Conservation (phyloP, 139 green algal species). For the Marvania coccoides region DNA sequence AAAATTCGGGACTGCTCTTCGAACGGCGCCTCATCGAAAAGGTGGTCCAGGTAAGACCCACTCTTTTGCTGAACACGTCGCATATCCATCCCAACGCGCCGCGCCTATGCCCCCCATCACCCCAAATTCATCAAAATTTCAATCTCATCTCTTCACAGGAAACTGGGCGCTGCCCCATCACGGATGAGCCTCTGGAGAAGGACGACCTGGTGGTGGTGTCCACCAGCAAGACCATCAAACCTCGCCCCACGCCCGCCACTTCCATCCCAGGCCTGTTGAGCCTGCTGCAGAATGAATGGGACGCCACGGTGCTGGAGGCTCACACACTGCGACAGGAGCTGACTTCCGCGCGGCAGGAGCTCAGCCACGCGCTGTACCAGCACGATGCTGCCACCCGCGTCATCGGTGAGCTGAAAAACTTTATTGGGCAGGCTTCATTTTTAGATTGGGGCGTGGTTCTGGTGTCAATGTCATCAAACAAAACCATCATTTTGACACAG, state of each 20-base stretch:
- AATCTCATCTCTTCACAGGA: too few relatives aligned
- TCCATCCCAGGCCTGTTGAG: slow-evolving; percentile 89
- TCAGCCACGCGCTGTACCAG: slow-evolving; percentile 90
- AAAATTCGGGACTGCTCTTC: slow-evolving; percentile 80
- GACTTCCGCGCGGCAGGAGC: slow-evolving; percentile 72
- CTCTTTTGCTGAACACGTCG: too few relatives aligned
- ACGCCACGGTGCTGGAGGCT: slow-evolving; percentile 85
- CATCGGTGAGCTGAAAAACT: slow-evolving; percentile 38
- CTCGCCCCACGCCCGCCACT: slow-evolving; percentile 61
- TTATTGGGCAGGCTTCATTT: not conserved
- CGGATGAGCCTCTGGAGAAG: slow-evolving; percentile 46
- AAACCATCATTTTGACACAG: not conserved
- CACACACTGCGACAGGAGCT: slow-evolving; percentile 72
- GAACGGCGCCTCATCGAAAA: slow-evolving; percentile 86
- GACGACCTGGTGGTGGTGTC: slow-evolving; percentile 85
- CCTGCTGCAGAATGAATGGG: slow-evolving; percentile 96
- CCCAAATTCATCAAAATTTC: too few relatives aligned
- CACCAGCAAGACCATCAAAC: slow-evolving; percentile 63
- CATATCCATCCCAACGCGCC: too few relatives aligned
- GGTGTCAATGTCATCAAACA: not conserved
- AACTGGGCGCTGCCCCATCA: slow-evolving; percentile 81
- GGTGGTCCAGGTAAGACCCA: slow-evolving; percentile 37
- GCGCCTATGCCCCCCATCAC: too few relatives aligned
- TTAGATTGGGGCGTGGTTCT: not conserved
- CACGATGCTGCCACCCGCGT: slow-evolving; percentile 89